Evolutionary conservation across 495 filamentous ascomycete species (phyloP).

Genomic region (Aspergillus wentii): DNA sequence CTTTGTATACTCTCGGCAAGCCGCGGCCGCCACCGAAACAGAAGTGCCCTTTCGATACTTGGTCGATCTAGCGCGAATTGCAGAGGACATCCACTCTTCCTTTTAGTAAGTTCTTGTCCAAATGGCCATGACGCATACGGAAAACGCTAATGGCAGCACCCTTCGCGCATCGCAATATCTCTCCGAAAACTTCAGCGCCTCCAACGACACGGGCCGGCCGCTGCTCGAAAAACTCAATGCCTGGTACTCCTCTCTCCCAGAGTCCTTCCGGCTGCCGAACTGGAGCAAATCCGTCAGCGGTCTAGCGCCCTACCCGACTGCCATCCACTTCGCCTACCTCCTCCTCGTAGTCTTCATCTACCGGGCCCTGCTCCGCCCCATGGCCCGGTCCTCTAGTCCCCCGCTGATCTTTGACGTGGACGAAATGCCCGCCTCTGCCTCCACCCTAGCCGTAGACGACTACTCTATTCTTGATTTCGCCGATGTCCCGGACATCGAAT

Average conservation of each 20-base stretch:
- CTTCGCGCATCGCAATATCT: slow-evolving; percentile 28
- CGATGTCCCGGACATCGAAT: slow-evolving; percentile 16
- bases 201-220: slow-evolving; percentile 19
- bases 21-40: slow-evolving; percentile 15
- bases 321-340: slow-evolving; percentile 32
- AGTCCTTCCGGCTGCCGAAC: slow-evolving; percentile 24
- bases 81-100: slow-evolving; percentile 26
- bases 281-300: slow-evolving; percentile 28
- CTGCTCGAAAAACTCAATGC: slow-evolving; percentile 24
- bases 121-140: too few relatives aligned
- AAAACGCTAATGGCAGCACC: slow-evolving; percentile 10
- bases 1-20: slow-evolving; percentile 40
- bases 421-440: slow-evolving; percentile 19
- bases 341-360: slow-evolving; percentile 32
- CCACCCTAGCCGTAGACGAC: slow-evolving; percentile 14
- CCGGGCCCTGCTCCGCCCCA: slow-evolving; percentile 30
- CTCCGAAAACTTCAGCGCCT: slow-evolving; percentile 23
- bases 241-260: slow-evolving; percentile 26
- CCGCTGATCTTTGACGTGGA: slow-evolving; percentile 30
- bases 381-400: slow-evolving; percentile 28
- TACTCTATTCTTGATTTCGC: slow-evolving; percentile 17
- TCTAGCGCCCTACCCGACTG: slow-evolving; percentile 22
- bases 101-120: slow-evolving; percentile 26
- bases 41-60: slow-evolving; percentile 23
- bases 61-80: slow-evolving; percentile 23